Percentiles rank a stretch among this genome's conserved stretches.
These are phyloP conservation scores for Xanthoparmelia taractica DNA, from an alignment of 495 filamentous ascomycete genomes.

Conservation along the genomic window DNA sequence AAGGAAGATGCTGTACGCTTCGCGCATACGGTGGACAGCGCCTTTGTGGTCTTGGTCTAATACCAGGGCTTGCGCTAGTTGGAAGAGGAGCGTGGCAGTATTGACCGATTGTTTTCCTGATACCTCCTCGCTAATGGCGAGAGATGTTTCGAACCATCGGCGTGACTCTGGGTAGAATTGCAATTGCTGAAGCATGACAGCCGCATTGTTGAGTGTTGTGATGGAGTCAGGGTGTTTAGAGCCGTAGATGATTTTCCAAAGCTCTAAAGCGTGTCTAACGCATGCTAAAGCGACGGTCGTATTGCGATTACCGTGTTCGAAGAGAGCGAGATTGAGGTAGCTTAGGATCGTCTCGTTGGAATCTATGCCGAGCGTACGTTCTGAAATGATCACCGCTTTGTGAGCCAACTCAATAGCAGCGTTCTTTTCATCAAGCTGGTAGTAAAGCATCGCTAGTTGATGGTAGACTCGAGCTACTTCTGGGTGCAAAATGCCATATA, in stretches of 20 bases:
- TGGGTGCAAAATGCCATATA: constrained; percentile 95
- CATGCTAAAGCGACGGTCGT: constrained; percentile 76
- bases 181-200: constrained; percentile 93
- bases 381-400: constrained; percentile 92
- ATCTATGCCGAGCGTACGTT: constrained; percentile 90
- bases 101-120: constrained; percentile 83
- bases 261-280: constrained; percentile 83
- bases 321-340: constrained; percentile 94
- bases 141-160: constrained; percentile 91
- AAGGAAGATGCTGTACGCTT: constrained; percentile 92
- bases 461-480: constrained; percentile 95
- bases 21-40: constrained; percentile 85
- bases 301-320: constrained; percentile 85
- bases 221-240: constrained; percentile 91
- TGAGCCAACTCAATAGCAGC: constrained; percentile 89
- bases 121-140: constrained; percentile 75
- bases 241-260: constrained; percentile 97
- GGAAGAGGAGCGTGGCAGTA: constrained; percentile 93
- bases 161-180: constrained; percentile 89
- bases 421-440: constrained; percentile 89
- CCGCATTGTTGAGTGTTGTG: constrained; percentile 97
- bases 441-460: constrained; percentile 89
- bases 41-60: constrained; percentile 86
- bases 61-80: constrained; percentile 89
- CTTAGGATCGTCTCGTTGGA: constrained; percentile 85